Base-by-base conservation (phyloP, 2,329 filamentous ascomycete species). In the Fusarium setosum region DNA sequence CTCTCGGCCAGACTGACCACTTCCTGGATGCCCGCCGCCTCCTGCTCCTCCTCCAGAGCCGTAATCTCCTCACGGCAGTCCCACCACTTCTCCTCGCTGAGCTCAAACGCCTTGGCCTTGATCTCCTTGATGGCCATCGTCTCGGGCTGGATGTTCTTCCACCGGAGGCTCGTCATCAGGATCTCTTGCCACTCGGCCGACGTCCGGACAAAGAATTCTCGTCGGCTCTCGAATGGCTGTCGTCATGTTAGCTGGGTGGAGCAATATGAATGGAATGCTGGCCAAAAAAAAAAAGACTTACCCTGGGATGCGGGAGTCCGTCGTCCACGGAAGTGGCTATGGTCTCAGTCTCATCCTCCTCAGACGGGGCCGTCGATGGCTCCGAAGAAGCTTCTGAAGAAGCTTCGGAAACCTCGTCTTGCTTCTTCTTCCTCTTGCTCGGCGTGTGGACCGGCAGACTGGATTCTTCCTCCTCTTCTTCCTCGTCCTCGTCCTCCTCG, bases 51-150 rank as follows among this genome's bases (percentile, higher is more conserved):
- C 79, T 99, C 96, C 73, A 98, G 79, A 7, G 89, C 91, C 53
- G 90, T 91, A 68, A 99, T 92, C 80, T 98, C 95, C 81, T 99
- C 96, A 71, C 96, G 87, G 75, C 91, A 94, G 83, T 97, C 96
- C 96, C 96, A 99, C 96, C 96, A 99, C 77, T 97, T 97, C 80
- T 94, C 92, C 79, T 99, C 96, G 37, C 94, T 94, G 66, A 93
- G 85, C 74, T 93, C 91, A 76, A 97, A 99, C 1, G 94, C 96
- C 75, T 89, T 90, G 72, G 94, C 91, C 77, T 97, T 94, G 72
- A 98, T 89, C 81, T 98, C 96, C 83, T 99, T 99, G 73, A 96
- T 83, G 1, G 88, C 84, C 66, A 93, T 85, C 37, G 88, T 85
- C 76, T 92, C 91, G 4, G 87, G 86, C 66, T 89, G 86, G 41